Evolutionary conservation across 495 filamentous ascomycete species (phyloP), one percentile per base, ranked within the genome.

Genomic region (Xylaria castorea): DNA sequence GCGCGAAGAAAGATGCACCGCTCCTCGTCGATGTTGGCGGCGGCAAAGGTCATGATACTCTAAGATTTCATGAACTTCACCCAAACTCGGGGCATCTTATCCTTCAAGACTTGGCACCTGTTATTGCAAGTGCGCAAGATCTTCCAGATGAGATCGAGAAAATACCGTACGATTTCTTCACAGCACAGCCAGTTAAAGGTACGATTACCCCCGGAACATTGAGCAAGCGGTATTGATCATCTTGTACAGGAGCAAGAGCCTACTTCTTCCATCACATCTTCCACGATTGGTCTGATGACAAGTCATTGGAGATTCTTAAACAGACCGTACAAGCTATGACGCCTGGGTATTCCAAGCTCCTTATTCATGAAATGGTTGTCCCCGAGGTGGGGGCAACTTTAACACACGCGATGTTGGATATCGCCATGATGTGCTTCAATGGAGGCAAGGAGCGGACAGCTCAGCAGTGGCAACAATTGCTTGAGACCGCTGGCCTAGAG

Each of bases 361-460:
- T 88, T 16, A 80, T 88, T n/a, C 81, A 85, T 18, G 86, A 88
- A 44, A 82, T 81, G 61, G 81, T 88, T 6, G 75, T 88, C 22
- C 83, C 83, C 14, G 83, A 86, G 32, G 76, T 30, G 40, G 70
- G 71, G 2, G 77, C 73, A 1, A 50, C 71, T 0, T 18, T 53
- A 1, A 66, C 70, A 9, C 73, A 76, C 14, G 64, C 40, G 1
- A 42, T 69, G 68, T 12, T 75, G n/a, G 79, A 80, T 42, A 63
- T 81, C 53, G 36, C 64, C 5, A 80, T 80, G 78, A 78, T 81
- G 76, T 57, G 70, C 5, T 71, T 81, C 48, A 66, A 68, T 22
- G 53, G 66, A 5, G 79, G 74, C 27, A 73, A 75, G 64, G 78
- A 81, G 58, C 64, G 79, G 18, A 74, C 76, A 7, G 74, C 75